Evolutionary conservation across 176 grass and related monocot genomes (phyloP), one percentile per base, ranked within the genome.

Genomic region (Zizania latifolia): DNA sequence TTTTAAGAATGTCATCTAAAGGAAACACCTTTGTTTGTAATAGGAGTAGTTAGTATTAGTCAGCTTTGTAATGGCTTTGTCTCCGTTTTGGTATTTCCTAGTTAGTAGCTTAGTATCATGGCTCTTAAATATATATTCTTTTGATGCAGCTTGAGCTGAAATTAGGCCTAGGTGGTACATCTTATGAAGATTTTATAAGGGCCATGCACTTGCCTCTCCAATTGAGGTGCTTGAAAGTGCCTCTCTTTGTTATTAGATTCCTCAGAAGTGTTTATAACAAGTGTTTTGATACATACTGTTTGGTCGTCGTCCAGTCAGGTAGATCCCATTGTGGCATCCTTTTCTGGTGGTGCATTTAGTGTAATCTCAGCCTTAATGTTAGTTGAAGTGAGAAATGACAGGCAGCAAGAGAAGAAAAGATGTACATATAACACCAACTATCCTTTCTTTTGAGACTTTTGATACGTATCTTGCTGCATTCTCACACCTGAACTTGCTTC

Each of bases 361-460:
- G 94, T 97, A 3, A 93, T 93, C 83, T 97, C 90, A 56, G 78
- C 90, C 51, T 81, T 97, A 69, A 97, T 93, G 94, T 69, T 97
- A 66, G 70, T 89, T 56, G 94, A 97, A 89, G 81, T 87, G 46
- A 93, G 76, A 84, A 97, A 97, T 68, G 90, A 91, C 55, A 82
- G 83, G 83, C 90, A 89, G 62, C 90, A 97, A 89, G 94, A 97
- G 69, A 97, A 97, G 81, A 97, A 93, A 81, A 88, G 88, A 83
- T 97, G 90, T 81, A 91, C 74, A 72, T 97, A 97, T 29, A 29
- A 54, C 9, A 56, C 45, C 19, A 10, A 36, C 29, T 35, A 64
- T 21, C 48, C 12, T 53, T 53, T 22, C 19, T 8, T 40, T 38
- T 34, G 33, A 24, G 34, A 7, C 9, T 39, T 14, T 4, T 56